These are phyloP conservation scores for Coprinellus aureogranulatus DNA, from an alignment of 768 basidiomycete species.

Conservation along the genomic window DNA sequence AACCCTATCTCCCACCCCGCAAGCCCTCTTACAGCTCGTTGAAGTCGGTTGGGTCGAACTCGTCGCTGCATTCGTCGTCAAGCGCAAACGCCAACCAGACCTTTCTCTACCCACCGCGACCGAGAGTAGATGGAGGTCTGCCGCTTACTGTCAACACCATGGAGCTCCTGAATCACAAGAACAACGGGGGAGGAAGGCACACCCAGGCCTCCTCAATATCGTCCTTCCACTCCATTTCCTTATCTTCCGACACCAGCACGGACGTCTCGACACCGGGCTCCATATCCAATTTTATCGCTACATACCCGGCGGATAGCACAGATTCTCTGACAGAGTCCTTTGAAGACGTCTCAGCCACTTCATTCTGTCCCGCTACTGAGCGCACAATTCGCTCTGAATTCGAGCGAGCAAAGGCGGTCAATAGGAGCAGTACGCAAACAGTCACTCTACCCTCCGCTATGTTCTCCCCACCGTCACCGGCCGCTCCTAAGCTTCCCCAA, in stretches of 20 bases:
- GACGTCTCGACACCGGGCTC: constrained; percentile 41
- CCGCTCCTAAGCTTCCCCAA: constrained; percentile 49
- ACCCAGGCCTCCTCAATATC: constrained; percentile 70
- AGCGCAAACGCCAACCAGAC: constrained; percentile 11
- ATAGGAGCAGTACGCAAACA: constrained; percentile 10
- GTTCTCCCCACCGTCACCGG: not conserved
- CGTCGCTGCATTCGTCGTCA: constrained; percentile 24
- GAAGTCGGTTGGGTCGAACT: constrained; percentile 37
- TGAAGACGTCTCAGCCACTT: constrained; percentile 61
- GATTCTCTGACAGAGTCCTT: constrained; percentile 70
- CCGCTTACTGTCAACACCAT: constrained; percentile 19
- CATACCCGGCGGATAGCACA: constrained; percentile 44
- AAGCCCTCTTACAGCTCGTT: constrained; percentile 54
- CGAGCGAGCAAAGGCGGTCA: constrained; percentile 39
- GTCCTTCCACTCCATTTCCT: constrained; percentile 80
- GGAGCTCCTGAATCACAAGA: not conserved
- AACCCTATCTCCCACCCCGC: constrained; percentile 65
- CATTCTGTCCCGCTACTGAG: constrained; percentile 52
- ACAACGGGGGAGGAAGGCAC: constrained; percentile 33
- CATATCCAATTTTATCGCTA: constrained; percentile 42
- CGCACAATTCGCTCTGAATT: constrained; percentile 47
- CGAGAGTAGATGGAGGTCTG: constrained; percentile 55
- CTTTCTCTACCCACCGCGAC: constrained; percentile 32
- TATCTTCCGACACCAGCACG: constrained; percentile 68
- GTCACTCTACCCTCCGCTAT: not conserved